Evolutionary conservation across 352 stramenopile species (phyloP), one percentile per base, ranked within the genome.

Genomic region (Phytopythium aichiense): DNA sequence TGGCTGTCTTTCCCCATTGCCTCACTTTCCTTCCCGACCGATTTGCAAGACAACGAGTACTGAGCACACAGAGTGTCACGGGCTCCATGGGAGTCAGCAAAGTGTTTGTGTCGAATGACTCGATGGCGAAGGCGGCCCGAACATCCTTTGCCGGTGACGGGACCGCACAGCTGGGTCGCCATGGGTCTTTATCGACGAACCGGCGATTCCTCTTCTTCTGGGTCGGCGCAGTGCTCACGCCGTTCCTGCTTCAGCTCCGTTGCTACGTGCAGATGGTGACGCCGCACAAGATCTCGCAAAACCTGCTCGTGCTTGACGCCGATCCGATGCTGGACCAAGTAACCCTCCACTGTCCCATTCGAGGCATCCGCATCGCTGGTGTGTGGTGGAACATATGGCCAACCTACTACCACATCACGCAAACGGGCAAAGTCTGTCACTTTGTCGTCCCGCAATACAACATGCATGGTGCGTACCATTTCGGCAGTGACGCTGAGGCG

Each of bases 391-490:
- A 69, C 37, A 37, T 40, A 8, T 31, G 66, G 22, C 2, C 58
- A 0, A 70, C 58, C 2, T 58, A 70, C 30, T 73, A 64, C 38
- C 62, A 67, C 30, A 59, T 5, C 16, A 20, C 40, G 1, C 12
- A 15, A 6, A 52, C 66, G n/a, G 63, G 58, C 9, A 23, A 23
- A 0, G 7, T 73, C 9, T 73, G 67, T 37, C 67, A 67, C 37
- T 67, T 58, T n/a, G 63, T 73, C 0, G 49, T 70, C 3, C 67
- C 67, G 8, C 67, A 70, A 37, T 70, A 61, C 66, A 37, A 57
- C 48, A 56, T 43, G 22, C 45, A n/a, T 7, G 9, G 61, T 45
- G 11, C 38, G n/a, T 23, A 7, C 23, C 53, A 58, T 16, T 58
- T 66, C 7, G 58, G 28, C 8, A 61, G 11, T 11, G 15, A 68